Evolutionary conservation across 768 basidiomycete genomes (phyloP), one percentile per base, ranked within the genome.

Genomic region (Leccinum rimulosum): DNA sequence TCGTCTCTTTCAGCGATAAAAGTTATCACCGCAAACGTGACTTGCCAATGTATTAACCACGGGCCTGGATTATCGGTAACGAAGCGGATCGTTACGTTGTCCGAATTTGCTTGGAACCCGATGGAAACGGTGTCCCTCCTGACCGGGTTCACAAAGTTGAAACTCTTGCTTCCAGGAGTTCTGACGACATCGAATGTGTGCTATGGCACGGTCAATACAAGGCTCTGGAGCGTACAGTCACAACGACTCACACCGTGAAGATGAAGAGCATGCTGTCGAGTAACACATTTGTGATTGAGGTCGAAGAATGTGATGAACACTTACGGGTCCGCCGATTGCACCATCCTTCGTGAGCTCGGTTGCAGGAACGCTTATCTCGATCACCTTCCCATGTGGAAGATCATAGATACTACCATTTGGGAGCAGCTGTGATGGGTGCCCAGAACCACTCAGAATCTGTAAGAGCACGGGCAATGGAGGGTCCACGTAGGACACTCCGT

Each of bases 41-140:
- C 59, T 52, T 28, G 59, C 67, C 67, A 66, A 40, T 68, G 67
- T 49, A 68, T 54, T 14, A 68, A 61, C 67, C 64, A 68, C 17
- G 67, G 67, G 1, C 64, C 64, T 1, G 86, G 79, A 69, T 89
- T 89, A 66, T 89, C 82, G 0, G 87, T 87, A n/a, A 69, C 69
- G 75, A 87, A 89, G 7, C 86, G 81, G 45, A 90, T 77, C 1
- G 81, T 81, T 17, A 82, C 78, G 12, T 68, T 72, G 33, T 73
- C 66, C 74, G 35, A 70, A 71, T 55, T 76, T 74, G 17, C 68
- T 67, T 49, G 67, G 12, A 27, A 40, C 14, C 63, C 76, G 0
- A 57, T 62, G n/a, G 62, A 64, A 40, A 84, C 74, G 2, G 82
- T 83, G 66, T 87, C 85, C 48, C 83, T 73, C 57, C 73, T 74